These are phyloP conservation scores for Chlamydomonas sphaeroides DNA, from an alignment of 139 green algal species.

Conservation along the genomic window DNA sequence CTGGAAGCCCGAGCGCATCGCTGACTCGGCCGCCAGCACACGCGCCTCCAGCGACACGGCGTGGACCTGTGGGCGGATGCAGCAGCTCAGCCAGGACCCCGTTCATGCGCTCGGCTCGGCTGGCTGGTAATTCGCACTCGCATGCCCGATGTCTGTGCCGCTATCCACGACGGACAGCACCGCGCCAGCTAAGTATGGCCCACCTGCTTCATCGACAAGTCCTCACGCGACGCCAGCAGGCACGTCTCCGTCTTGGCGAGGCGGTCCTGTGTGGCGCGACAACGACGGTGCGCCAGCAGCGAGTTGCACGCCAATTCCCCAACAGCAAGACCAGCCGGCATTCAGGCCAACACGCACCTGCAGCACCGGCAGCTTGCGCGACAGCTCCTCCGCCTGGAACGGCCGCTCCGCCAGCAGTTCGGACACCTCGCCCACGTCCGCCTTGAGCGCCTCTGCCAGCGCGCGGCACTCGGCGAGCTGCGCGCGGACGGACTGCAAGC, in stretches of 20 bases:
- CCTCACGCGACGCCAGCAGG: constrained; percentile 20
- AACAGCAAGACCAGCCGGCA: too few relatives aligned
- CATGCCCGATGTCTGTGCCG: too few relatives aligned
- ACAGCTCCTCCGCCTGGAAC: constrained; percentile 25
- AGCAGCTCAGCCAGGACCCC: too few relatives aligned
- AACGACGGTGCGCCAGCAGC: too few relatives aligned
- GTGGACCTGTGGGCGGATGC: constrained; percentile 32
- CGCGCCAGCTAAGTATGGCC: too few relatives aligned
- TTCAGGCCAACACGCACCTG: too few relatives aligned
- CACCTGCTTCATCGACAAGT: constrained; percentile 32
- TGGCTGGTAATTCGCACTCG: too few relatives aligned
- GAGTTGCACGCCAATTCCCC: too few relatives aligned
- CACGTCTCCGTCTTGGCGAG: constrained; percentile 38
- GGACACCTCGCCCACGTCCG: constrained; percentile 5
- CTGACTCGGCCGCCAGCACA: constrained; percentile 25
- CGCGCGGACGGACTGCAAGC: constrained; percentile 24
- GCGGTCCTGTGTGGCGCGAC: constrained; percentile 17
- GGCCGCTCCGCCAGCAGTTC: constrained; percentile 26
- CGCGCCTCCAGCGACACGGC: constrained; percentile 39
- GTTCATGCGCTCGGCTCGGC: too few relatives aligned
- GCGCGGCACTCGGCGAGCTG: constrained; percentile 34
- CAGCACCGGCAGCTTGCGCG: constrained; percentile 24
- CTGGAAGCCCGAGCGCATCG: background rate
- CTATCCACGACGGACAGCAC: too few relatives aligned
- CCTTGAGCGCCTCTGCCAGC: constrained; percentile 16